phyloP scores from a whole-genome alignment of 2,329 filamentous ascomycete species.

The Gnomoniopsis smithogilvyi region DNA sequence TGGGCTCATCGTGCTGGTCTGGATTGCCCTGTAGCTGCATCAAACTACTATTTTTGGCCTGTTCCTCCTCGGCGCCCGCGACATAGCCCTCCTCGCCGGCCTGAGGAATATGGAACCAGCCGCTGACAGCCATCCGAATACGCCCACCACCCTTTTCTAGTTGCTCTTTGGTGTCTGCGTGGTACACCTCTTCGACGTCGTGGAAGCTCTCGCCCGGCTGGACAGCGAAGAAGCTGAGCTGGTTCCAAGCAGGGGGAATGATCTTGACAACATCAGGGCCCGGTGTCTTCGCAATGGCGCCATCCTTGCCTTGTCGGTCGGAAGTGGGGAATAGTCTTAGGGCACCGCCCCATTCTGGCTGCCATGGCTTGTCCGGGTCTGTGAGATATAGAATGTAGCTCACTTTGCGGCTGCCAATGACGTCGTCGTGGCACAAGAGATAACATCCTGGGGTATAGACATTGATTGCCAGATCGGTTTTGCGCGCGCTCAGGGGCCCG shows the following conservation, averaged over 20 bases:
- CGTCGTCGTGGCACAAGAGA: slow-evolving; percentile 94
- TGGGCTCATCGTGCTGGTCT: slow-evolving; percentile 82
- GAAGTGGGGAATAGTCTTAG: slow-evolving; percentile 79
- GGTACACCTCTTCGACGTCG: slow-evolving; percentile 97
- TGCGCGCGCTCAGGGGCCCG: slow-evolving; percentile 82
- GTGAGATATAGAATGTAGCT: slow-evolving; percentile 97
- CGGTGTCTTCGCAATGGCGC: slow-evolving; percentile 75
- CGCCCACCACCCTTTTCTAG: slow-evolving; percentile 68
- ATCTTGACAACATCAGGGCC: slow-evolving; percentile 73
- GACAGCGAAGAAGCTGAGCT: slow-evolving; percentile 96
- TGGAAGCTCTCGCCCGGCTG: slow-evolving; percentile 99
- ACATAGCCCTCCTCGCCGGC: slow-evolving; percentile 89
- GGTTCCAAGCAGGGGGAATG: slow-evolving; percentile 95
- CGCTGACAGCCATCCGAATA: slow-evolving; percentile 95
- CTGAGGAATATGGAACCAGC: slow-evolving; percentile 98
- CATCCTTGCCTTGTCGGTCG: slow-evolving; percentile 62
- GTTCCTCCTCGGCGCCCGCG: slow-evolving; percentile 80
- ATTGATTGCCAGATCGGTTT: slow-evolving; percentile 99
- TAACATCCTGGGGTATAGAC: slow-evolving; percentile 96
- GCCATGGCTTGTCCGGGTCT: slow-evolving; percentile 87
- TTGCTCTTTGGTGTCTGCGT: slow-evolving; percentile 56
- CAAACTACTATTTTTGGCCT: slow-evolving; percentile 85
- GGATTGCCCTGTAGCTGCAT: slow-evolving; percentile 91
- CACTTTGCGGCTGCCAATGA: slow-evolving; percentile 92
- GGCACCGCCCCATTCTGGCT: slow-evolving; percentile 88